These are phyloP conservation scores for Spizellomyces punctatus DNA, from an alignment of 192 early-diverging fungal species.

Conservation along the genomic window DNA sequence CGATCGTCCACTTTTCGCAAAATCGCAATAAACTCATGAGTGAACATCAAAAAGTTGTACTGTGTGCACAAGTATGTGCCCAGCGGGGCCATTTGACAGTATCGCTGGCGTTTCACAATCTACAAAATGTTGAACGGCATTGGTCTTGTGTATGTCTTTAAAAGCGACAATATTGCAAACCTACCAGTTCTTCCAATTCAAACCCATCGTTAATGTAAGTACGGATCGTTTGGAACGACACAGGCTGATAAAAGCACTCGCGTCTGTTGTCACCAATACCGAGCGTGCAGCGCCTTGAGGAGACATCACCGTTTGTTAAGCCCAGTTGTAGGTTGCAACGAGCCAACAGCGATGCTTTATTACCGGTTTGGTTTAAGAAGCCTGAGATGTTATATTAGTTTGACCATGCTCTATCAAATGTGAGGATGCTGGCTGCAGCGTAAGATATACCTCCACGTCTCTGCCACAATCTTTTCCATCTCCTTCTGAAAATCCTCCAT, in stretches of 20 bases:
- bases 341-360: no score
- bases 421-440: no score
- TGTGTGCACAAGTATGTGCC: conserved; percentile 87
- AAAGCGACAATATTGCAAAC: no score
- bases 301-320: no score
- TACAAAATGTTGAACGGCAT: conserved; percentile 4
- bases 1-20: conserved; percentile 40
- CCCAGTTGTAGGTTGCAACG: no score
- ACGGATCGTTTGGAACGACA: conserved; percentile 80
- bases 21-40: conserved; percentile 89
- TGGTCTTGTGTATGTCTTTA: no score
- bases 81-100: conserved; percentile 82
- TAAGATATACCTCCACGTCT: conserved; percentile 49
- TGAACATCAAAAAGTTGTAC: conserved; percentile 92
- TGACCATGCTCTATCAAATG: no score
- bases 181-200: conserved; percentile 77
- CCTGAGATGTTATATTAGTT: conserved; percentile 29
- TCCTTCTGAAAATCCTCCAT: conserved; percentile 71
- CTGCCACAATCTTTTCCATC: conserved; percentile 70
- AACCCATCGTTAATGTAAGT: conserved; percentile 83
- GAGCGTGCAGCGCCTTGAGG: conserved; percentile 66
- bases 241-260: conserved; percentile 86
- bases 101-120: conserved; percentile 87
- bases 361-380: conserved; percentile 55
- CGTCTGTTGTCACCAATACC: conserved; percentile 94